Evolutionary conservation across 345 rosid genomes (phyloP).

Genomic region (Cardamine chenopodiifolia): DNA sequence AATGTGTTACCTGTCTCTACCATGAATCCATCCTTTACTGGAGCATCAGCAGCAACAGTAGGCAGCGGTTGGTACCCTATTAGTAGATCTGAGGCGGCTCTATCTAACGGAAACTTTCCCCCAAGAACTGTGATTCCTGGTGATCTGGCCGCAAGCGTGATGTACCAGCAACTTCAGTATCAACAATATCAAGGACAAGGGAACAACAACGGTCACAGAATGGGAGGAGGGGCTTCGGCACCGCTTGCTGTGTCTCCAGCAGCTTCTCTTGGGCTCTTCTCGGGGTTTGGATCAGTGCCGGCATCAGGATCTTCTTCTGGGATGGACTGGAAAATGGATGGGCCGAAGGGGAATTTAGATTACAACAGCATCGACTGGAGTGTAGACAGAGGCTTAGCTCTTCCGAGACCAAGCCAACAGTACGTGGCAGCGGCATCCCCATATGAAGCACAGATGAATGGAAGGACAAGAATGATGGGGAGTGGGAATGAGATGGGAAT

Average conservation of each 20-base stretch:
- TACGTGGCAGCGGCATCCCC: slow-evolving; percentile 45
- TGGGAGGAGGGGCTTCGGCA: slow-evolving; percentile 32
- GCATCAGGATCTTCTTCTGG: slow-evolving; percentile 65
- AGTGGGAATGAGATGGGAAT: slow-evolving; percentile 54
- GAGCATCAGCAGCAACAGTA: slow-evolving; percentile 48
- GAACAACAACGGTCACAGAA: slow-evolving; percentile 49
- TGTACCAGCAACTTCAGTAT: slow-evolving; percentile 61
- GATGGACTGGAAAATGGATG: slow-evolving; percentile 75
- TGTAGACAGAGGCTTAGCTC: slow-evolving; percentile 57
- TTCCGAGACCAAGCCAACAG: slow-evolving; percentile 52
- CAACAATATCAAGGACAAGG: slow-evolving; percentile 61
- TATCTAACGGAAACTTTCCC: slow-evolving; percentile 59
- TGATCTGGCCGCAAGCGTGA: slow-evolving; percentile 51
- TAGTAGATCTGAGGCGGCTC: slow-evolving; percentile 53
- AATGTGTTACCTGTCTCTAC: slow-evolving; percentile 56
- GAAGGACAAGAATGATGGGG: slow-evolving; percentile 48
- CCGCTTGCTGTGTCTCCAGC: slow-evolving; percentile 70
- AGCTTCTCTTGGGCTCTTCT: slow-evolving; percentile 90
- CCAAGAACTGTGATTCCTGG: slow-evolving; percentile 48
- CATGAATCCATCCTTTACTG: slow-evolving; percentile 57
- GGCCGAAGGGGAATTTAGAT: slow-evolving; percentile 60
- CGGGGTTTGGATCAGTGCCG: slow-evolving; percentile 57
- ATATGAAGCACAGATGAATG: slow-evolving; percentile 51
- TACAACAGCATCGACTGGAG: slow-evolving; percentile 87
- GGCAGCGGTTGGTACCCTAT: slow-evolving; percentile 56